Base-by-base conservation (phyloP, 495 filamentous ascomycete genomes). In the Bathelium albidoporum region DNA sequence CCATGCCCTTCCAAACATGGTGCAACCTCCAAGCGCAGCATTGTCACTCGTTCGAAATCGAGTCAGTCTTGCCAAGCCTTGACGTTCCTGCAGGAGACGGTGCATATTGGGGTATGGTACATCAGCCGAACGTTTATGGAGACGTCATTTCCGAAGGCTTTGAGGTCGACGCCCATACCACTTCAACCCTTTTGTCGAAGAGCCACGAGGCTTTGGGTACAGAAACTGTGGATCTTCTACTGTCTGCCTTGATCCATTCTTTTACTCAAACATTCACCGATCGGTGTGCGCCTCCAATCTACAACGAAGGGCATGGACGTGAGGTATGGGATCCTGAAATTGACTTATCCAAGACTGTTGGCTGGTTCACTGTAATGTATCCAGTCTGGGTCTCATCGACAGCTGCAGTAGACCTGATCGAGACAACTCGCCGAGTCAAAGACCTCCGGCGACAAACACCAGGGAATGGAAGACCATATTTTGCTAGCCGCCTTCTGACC, bases 331-430 rank as follows among this genome's bases (percentile, higher is more conserved):
- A 67, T 16, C 36, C 41, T 18, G 61, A 58, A 36, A 28, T 70
- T 29, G 68, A 70, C 39, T 61, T 70, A 16, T 65, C 68, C 31
- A 41, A 64, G 24, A 70, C 68, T 28, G 66, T 70, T 24, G 68
- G 68, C n/a, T 70, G 68, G 68, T 70, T 70, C 32, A 70, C 68
- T 9, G 65, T 66, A 2, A 70, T 70, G 62, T 68, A 68, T 62
- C 68, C 68, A 31, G 44, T 70, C 29, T 49, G 59, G 44, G 63
- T 66, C 24, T 55, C 49, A 11, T 29, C 20, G 12, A 32, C 4
- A 60, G 66, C 64, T 26, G 63, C 64, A 39, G 62, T 64, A 26
- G 65, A 71, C 29, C 60, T 71, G 2, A 31, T 69, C 1, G 61
- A 67, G 12, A 69, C 67, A 4, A 32, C 69, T 5, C 62, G 62